Evolutionary conservation across 768 basidiomycete genomes (phyloP), one percentile per base, ranked within the genome.

Genomic region (Megacollybia marginata): DNA sequence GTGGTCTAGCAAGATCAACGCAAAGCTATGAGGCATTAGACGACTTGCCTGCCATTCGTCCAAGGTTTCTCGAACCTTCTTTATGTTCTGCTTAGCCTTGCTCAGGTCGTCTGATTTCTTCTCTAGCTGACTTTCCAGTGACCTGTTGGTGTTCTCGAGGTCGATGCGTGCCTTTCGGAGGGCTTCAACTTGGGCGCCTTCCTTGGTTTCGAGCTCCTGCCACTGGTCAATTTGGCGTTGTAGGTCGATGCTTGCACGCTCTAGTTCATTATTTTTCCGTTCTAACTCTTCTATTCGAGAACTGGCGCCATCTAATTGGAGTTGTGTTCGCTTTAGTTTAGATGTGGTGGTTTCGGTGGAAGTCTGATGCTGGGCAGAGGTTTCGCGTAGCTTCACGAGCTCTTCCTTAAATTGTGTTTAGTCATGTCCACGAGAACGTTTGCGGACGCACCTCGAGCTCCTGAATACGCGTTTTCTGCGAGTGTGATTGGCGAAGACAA

Each of bases 181-280:
- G 6, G 65, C 62, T 47, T 83, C 85, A 9, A 74, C 68, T 32
- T 85, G 80, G 15, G 69, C 75, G 10, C 74, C 80, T 44, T 80
- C 84, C 44, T 78, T 80, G 23, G 68, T 80, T 57, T 88, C 88
- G 15, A 87, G 62, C 23, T 63, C 73, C 57, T 85, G 73, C 85
- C 84, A 88, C 57, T 82, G 79, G 38, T 77, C 76, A 9, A 89
- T 66, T 55, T 90, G 87, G 13, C 75, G 73, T 46, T 76, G 73
- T 34, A 88, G 66, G 38, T 83, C 75, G 5, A 65, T 64, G 44
- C 74, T 76, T 9, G 72, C 71, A 6, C 79, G 76, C 52, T 79
- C 76, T 19, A 79, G 70, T 36, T 86, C 83, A 38, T 78, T 75
- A 48, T 81, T 75, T 33, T 69, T 59, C 42, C 72, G 73, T 51